phyloP scores from a whole-genome alignment of 1,284 basidiomycete species.

The Laetiporus sulphureus region DNA sequence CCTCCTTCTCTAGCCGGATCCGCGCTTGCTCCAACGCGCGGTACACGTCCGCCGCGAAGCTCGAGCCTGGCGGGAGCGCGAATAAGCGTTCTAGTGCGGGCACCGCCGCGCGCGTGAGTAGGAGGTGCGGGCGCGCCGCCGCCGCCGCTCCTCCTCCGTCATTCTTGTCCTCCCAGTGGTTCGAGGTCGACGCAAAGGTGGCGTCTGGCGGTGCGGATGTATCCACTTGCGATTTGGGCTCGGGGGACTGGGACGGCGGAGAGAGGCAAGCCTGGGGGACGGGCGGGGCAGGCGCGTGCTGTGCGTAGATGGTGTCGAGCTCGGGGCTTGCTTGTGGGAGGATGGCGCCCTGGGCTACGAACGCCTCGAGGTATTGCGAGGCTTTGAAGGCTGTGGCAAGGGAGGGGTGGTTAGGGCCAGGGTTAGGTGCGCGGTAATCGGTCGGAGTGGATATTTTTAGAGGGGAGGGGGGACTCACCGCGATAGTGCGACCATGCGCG shows the following conservation, averaged over 20 bases:
- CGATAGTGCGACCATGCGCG: constrained; percentile 77
- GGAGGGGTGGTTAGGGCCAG: background rate
- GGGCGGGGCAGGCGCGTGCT: constrained; percentile 26
- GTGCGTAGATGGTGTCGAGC: constrained; percentile 54
- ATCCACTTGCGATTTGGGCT: no score
- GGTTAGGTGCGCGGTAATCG: background rate
- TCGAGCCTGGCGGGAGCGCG: constrained; percentile 33
- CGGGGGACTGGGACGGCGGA: no score
- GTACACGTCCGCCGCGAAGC: constrained; percentile 45
- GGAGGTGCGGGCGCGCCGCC: constrained; percentile 18
- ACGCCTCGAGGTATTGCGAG: constrained; percentile 58
- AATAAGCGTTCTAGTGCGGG: constrained; percentile 42
- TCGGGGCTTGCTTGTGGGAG: constrained; percentile 43
- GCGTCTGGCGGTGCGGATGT: no score
- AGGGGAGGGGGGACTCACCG: constrained; percentile 37
- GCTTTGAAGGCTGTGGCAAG: constrained; percentile 55
- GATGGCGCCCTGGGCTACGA: constrained; percentile 50
- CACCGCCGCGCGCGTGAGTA: constrained; percentile 50
- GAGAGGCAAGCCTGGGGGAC: no score
- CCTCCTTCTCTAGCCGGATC: constrained; percentile 15
- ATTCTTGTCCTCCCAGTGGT: no score
- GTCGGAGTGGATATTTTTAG: background rate
- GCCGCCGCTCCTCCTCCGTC: no score
- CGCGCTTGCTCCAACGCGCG: constrained; percentile 58
- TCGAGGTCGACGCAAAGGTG: no score